Conservation (phyloP, 495 filamentous ascomycete species). For the Hypoxylon fragiforme region DNA sequence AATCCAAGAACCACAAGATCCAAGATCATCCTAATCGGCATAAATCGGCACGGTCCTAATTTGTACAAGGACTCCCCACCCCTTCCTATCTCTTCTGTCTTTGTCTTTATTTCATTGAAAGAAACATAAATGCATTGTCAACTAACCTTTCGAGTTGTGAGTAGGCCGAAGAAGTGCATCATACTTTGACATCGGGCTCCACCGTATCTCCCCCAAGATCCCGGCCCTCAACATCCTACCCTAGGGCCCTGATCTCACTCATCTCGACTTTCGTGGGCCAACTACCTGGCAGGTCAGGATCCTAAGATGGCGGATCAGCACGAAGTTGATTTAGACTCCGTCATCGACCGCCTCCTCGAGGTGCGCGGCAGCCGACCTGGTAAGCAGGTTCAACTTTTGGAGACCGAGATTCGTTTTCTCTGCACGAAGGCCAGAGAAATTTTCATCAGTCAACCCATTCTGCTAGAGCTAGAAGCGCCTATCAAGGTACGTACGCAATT, state of each 20-base stretch:
- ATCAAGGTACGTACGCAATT: slow-evolving; percentile 87
- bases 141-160: slow-evolving; percentile 21
- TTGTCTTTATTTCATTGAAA: not conserved
- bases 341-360: slow-evolving; percentile 97
- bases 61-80: not conserved
- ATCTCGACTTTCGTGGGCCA: slow-evolving; percentile 39
- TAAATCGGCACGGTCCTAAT: not conserved
- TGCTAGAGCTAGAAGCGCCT: slow-evolving; percentile 95
- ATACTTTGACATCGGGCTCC: slow-evolving; percentile 36
- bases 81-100: slow-evolving; percentile 9
- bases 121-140: slow-evolving; percentile 11
- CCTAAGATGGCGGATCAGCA: slow-evolving; percentile 87
- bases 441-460: slow-evolving; percentile 98
- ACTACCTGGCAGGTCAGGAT: slow-evolving; percentile 50
- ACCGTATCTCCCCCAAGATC: slow-evolving; percentile 25
- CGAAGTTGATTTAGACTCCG: slow-evolving; percentile 98
- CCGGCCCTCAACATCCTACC: slow-evolving; percentile 25
- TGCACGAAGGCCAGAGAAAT: slow-evolving; percentile 99
- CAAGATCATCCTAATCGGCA: slow-evolving; percentile 19
- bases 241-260: slow-evolving; percentile 35
- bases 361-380: slow-evolving; percentile 97
- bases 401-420: slow-evolving; percentile 95
- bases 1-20: not conserved
- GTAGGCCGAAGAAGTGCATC: slow-evolving; percentile 43
- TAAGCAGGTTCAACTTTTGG: slow-evolving; percentile 96